Evolutionary conservation across 2,329 filamentous ascomycete species (phyloP).

Genomic region (Trichocomaceae sp.): DNA sequence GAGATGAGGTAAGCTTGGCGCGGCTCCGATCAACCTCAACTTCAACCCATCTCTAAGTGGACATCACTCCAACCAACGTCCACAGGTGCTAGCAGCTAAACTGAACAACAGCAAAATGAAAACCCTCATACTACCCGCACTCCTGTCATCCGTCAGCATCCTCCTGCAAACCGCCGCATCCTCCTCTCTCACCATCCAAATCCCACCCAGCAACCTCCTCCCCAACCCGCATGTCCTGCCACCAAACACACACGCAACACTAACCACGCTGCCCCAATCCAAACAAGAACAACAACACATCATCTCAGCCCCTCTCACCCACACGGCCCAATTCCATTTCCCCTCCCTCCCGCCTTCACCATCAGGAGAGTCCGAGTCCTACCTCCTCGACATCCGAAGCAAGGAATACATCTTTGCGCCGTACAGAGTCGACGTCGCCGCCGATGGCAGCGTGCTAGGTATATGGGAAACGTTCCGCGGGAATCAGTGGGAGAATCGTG

Average conservation of each 20-base stretch:
- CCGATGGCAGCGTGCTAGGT: slow-evolving; percentile 46
- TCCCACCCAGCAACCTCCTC: slow-evolving; percentile 34
- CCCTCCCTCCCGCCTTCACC: slow-evolving; percentile 43
- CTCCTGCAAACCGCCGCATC: slow-evolving; percentile 17
- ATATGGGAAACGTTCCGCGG: slow-evolving; percentile 83
- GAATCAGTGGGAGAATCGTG: slow-evolving; percentile 84
- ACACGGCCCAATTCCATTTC: slow-evolving; percentile 68
- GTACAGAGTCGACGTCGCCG: slow-evolving; percentile 62
- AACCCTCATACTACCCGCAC: background rate
- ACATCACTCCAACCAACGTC: background rate
- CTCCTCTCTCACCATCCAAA: slow-evolving; percentile 31
- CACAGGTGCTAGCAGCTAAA: too few relatives aligned
- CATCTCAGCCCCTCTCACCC: slow-evolving; percentile 58
- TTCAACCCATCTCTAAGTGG: background rate
- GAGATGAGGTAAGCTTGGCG: background rate
- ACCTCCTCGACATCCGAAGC: slow-evolving; percentile 75
- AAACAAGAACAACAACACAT: slow-evolving; percentile 27
- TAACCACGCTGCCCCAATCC: slow-evolving; percentile 36
- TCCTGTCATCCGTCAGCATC: background rate
- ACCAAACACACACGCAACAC: slow-evolving; percentile 47
- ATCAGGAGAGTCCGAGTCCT: slow-evolving; percentile 51
- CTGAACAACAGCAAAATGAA: background rate
- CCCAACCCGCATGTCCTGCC: slow-evolving; percentile 38
- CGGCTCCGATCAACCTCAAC: background rate
- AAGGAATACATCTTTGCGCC: slow-evolving; percentile 69